Evolutionary conservation across 352 stramenopile genomes (phyloP).

Genomic region (Globisporangium cystogenes): DNA sequence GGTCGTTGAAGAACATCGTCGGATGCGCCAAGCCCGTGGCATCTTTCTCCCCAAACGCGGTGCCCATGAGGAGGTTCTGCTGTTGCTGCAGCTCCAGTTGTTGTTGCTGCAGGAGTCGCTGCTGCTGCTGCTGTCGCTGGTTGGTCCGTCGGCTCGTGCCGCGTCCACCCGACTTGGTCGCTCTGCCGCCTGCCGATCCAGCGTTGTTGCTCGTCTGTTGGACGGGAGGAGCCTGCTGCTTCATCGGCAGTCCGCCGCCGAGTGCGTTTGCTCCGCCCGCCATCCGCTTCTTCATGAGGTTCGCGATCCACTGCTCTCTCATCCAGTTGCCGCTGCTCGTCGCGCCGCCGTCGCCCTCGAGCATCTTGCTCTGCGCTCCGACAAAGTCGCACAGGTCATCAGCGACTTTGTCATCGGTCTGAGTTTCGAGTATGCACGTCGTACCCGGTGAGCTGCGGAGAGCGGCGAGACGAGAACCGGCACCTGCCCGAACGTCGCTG

Average conservation of each 20-base stretch:
- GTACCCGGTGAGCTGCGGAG: too few relatives aligned
- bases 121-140: slow-evolving; percentile 9
- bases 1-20: slow-evolving; percentile 50
- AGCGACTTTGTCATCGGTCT: too few relatives aligned
- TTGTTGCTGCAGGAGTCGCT: not conserved
- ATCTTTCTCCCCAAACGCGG: slow-evolving; percentile 19
- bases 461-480: too few relatives aligned
- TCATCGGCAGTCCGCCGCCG: slow-evolving; percentile 2
- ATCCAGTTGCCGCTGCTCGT: slow-evolving; percentile 54
- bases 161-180: slow-evolving; percentile 20
- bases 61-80: slow-evolving; percentile 5
- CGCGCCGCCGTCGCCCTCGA: slow-evolving; percentile 20
- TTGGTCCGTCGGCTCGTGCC: slow-evolving; percentile 19
- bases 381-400: too few relatives aligned
- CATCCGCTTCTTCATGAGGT: slow-evolving; percentile 74
- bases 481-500: too few relatives aligned
- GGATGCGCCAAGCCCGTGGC: slow-evolving; percentile 19
- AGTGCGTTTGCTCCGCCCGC: slow-evolving; percentile 20
- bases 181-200: slow-evolving; percentile 2
- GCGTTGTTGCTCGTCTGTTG: slow-evolving; percentile 9
- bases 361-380: slow-evolving; percentile 26
- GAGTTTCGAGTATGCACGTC: too few relatives aligned
- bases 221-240: slow-evolving; percentile 9
- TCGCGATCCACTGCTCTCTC: slow-evolving; percentile 81
- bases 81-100: not conserved